phyloP scores from a whole-genome alignment of 176 grass and related monocot species.

The Avena insularis region DNA sequence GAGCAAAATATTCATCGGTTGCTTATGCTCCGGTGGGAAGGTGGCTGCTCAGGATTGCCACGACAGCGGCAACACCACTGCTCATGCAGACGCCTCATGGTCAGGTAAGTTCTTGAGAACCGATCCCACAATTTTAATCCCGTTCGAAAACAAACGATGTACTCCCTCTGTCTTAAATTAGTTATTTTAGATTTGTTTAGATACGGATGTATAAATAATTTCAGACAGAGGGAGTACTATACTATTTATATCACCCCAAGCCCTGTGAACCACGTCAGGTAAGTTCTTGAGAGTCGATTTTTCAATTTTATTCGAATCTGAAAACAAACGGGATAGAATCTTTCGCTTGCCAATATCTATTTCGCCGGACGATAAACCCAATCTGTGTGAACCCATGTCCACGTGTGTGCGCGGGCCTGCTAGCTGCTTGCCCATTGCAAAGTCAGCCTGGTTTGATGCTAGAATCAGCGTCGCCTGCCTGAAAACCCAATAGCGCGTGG shows the following conservation, averaged over 20 bases:
- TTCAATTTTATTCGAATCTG: background rate
- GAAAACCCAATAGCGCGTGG: background rate
- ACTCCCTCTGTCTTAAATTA: too few species aligned
- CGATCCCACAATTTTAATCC: background rate
- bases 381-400: background rate
- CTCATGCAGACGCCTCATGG: fast-evolving
- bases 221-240: too few species aligned
- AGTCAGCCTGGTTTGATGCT: background rate
- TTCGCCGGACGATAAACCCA: background rate
- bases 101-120: background rate
- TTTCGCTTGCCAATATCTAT: background rate
- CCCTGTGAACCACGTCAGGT: background rate
- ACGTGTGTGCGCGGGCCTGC: background rate
- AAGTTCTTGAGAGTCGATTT: background rate
- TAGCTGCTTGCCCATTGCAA: background rate
- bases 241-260: too few species aligned
- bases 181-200: too few species aligned
- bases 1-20: background rate
- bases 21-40: conserved; percentile 41
- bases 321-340: too few species aligned
- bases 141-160: background rate
- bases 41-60: background rate
- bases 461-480: background rate
- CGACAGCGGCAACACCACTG: background rate
- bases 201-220: too few species aligned